Base-by-base conservation (phyloP, 306 rosid species). In the Lathyrus tuberosus region DNA sequence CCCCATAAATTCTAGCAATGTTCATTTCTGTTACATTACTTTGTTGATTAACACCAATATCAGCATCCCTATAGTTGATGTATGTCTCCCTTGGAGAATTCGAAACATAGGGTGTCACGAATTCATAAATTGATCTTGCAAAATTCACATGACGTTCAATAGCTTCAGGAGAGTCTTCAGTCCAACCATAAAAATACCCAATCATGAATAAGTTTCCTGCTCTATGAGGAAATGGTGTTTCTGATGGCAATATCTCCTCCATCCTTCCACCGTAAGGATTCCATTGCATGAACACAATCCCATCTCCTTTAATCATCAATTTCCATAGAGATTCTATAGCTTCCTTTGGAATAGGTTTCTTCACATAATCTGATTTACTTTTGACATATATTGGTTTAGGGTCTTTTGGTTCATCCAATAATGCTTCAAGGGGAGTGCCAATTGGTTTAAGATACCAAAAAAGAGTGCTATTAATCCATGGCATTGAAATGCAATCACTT, bases 211-310 rank as follows among this genome's bases (percentile, higher is more conserved):
- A 51, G 52, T 65, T 82, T 26, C 82, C 85, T 26, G 68, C 72
- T 28, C 83, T 82, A 4, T 82, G 86, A 67, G 86, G 83, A 20
- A 82, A 82, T 0, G 83, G 78, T 0, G 78, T 82, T 4, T 15
- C 75, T 2, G 40, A 49, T 3, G 78, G 0, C 6, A 53, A 26
- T n/a, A 78, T 75, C 31, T 78, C 28, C 0, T 2, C 10, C 83
- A 82, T 82, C 12, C 3, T 67, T 28, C 86, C 83, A 1, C 86
- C 83, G 28, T 78, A 82, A 11, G 79, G 83, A 40, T 66, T 82
- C 76, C 73, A 78, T n/a, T 74, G 66, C 73, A 71, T 61, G 5
- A 14, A 8, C 1, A 44, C 5, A 3, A 2, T 17, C 4, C 59
- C 73, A 4, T 30, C 33, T 10, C 11, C 61, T 37, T 82, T 9